Base-by-base conservation (phyloP, 768 basidiomycete genomes). In the Hebeloma cylindrosporum region DNA sequence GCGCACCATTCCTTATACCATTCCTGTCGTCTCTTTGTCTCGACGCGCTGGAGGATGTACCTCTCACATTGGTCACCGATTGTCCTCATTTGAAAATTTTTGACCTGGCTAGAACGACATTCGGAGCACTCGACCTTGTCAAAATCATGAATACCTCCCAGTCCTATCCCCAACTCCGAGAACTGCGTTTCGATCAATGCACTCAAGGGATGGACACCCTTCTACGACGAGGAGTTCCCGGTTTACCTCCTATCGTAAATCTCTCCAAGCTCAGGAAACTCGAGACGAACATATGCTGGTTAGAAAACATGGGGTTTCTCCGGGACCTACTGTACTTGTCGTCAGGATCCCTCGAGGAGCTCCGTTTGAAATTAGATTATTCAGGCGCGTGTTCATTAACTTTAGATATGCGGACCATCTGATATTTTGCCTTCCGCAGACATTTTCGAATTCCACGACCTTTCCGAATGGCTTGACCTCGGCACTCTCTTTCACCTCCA, bases 1-100 rank as follows among this genome's bases (percentile, higher is more conserved):
- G 45, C 10, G 18, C 28, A 23, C 43, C 48, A 4, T 50, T 45
- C 27, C 40, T 50, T 7, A 40, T 26, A 5, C 31, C 43, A 23
- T 22, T 22, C 1, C 28, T 50, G n/a, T 35, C 37, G 13, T 32
- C 37, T 8, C 34, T 50, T 17, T 11, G 27, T 5, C 22, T 50
- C 8, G 31, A 31, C n/a, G 26, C 37, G 2, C 26, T 50, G 17
- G 13, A 45, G 14, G n/a, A 34, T 27, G 18, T 50, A 23, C 48
- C 48, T 13, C 17, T 40, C 16, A 41, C 38, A n/a, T 18, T 50
- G 33, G 11, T 50, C 7, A 13, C 39, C 2, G 31, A 40, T n/a
- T 40, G 31, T 17, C 22, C 38, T 14, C 45, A 41, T 14, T 25
- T 50, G 11, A 33, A 23, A 13, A n/a, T n/a, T n/a, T n/a, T n/a